Evolutionary conservation across 768 basidiomycete genomes (phyloP), one percentile per base, ranked within the genome.

Genomic region (Suillus variegatus): DNA sequence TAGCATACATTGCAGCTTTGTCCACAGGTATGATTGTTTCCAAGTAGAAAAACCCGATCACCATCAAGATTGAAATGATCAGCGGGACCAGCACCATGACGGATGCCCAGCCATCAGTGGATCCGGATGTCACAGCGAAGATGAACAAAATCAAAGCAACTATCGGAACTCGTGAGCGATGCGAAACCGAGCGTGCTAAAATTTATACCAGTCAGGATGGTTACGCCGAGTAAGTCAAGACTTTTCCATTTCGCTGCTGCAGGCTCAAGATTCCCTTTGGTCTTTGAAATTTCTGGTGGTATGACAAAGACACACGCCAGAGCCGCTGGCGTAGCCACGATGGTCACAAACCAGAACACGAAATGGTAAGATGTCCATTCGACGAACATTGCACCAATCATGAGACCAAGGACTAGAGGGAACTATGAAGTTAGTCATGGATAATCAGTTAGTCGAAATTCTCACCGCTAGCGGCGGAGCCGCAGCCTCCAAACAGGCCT

Each of bases 291-390:
- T 32, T 71, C 71, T 28, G 68, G 43, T 0, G 82, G 82, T 7
- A 83, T 75, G 60, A 81, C 61, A 38, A 81, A 67, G 20, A 77
- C n/a, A 56, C 76, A 72, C 3, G 70, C 61, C 20, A 77, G 18
- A 41, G 78, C 73, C 8, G 82, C 73, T 18, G 75, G 69, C 7
- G 77, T 62, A 46, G 77, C 70, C 43, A 85, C 63, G 44, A 85
- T 78, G 4, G 82, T 78, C 38, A 78, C 73, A 65, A 82, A 78
- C 71, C 81, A 85, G 69, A 87, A 86, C 22, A 86, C 77, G 85
- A 84, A 85, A 36, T 71, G 78, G 75, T 81, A 86, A 13, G 80
- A 78, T 2, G 74, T 74, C 40, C 73, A 80, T 46, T 76, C 68
- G 6, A 81, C 79, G 52, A 85, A 76, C n/a, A 81, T 35, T 2